Conservation (phyloP, 1,284 basidiomycete genomes). For the Boletus sp. region DNA sequence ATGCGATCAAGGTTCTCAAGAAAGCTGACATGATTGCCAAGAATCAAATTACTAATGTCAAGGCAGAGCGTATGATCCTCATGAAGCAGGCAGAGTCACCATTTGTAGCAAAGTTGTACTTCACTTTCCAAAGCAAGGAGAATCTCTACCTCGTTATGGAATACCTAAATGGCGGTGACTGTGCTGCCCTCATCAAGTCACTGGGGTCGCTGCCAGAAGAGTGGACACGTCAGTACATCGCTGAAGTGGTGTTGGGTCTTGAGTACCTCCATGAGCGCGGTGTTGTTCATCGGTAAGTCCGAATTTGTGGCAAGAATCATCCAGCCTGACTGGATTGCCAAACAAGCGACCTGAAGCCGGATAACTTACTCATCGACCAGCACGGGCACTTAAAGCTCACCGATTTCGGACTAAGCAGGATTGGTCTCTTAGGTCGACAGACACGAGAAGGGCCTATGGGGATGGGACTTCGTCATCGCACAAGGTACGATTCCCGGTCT, state of each 20-base stretch:
- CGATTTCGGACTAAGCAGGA: slow-evolving; percentile 96
- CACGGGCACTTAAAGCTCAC: slow-evolving; percentile 96
- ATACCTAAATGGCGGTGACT: slow-evolving; percentile 95
- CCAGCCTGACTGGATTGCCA: slow-evolving; percentile 9
- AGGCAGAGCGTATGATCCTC: slow-evolving; percentile 98
- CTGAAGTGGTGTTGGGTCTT: slow-evolving; percentile 91
- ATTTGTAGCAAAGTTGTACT: slow-evolving; percentile 98
- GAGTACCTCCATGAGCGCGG: slow-evolving; percentile 94
- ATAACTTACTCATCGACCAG: slow-evolving; percentile 95
- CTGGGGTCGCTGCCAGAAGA: slow-evolving; percentile 92
- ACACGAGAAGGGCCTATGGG: slow-evolving; percentile 74
- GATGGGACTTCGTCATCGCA: slow-evolving; percentile 47
- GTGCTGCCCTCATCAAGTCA: slow-evolving; percentile 93
- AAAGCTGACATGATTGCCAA: slow-evolving; percentile 99
- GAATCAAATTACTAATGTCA: slow-evolving; percentile 99
- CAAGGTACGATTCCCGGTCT: slow-evolving; percentile 64
- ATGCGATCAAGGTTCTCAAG: slow-evolving; percentile 98
- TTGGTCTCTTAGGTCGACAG: slow-evolving; percentile 95
- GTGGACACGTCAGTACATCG: slow-evolving; percentile 95
- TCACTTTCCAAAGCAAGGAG: slow-evolving; percentile 99
- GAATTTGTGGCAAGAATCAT: not conserved
- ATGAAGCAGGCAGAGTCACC: slow-evolving; percentile 99
- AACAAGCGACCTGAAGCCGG: slow-evolving; percentile 91
- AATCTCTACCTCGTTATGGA: slow-evolving; percentile 99
- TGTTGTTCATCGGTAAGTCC: slow-evolving; percentile 91